Conservation (phyloP, 352 stramenopile species). For the Pythium sukuiense region DNA sequence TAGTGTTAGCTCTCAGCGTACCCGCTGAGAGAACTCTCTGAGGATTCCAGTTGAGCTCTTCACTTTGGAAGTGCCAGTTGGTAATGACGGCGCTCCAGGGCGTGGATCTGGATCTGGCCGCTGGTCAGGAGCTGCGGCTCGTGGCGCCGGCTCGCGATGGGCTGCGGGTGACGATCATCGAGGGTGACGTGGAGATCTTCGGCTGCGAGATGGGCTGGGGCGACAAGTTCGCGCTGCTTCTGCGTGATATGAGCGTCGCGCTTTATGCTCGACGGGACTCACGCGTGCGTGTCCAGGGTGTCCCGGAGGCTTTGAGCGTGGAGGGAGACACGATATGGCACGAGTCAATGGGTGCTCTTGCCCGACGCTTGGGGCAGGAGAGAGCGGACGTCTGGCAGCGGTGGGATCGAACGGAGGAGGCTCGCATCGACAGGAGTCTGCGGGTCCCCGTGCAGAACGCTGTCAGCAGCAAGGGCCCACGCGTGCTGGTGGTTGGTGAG, state of each 20-base stretch:
- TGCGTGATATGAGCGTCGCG: not conserved
- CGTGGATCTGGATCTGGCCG: not conserved
- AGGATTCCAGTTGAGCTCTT: too few species aligned
- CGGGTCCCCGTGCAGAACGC: not conserved
- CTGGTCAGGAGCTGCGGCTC: constrained; percentile 9
- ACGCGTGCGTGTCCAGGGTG: not conserved
- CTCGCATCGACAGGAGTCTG: not conserved
- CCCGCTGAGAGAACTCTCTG: too few species aligned
- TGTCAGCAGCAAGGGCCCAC: not conserved
- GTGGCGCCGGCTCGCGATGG: not conserved
- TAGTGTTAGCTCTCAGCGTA: too few species aligned
- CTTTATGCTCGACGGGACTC: not conserved
- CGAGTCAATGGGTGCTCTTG: not conserved
- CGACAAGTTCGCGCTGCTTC: not conserved
- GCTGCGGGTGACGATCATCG: not conserved
- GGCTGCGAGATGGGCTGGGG: not conserved
- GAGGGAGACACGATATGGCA: not conserved
- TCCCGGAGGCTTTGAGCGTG: not conserved
- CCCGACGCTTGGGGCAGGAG: not conserved
- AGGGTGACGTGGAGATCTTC: not conserved
- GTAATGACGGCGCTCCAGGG: too few species aligned
- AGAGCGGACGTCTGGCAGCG: not conserved
- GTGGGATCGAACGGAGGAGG: not conserved
- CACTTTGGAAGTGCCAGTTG: too few species aligned
- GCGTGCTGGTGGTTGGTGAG: constrained; percentile 3